Base-by-base conservation (phyloP, 352 stramenopile species). In the Globisporangium paddicum region DNA sequence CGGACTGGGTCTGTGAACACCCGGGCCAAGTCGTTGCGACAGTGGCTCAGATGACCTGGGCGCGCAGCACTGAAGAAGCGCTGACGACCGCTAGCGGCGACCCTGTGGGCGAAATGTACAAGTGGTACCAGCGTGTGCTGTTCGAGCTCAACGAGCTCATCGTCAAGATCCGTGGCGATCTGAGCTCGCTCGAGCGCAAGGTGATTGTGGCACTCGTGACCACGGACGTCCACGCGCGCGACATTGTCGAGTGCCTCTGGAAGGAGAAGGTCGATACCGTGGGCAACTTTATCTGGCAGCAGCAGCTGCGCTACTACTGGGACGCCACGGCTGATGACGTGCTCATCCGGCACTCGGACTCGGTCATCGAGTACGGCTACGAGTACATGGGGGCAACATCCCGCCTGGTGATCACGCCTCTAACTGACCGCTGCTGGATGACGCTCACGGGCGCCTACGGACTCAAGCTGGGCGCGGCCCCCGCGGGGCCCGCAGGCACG, bases 361-460 rank as follows among this genome's bases (percentile, higher is more conserved):
- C 86, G 14, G 72, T 89, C 18, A 90, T 98, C 48, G 61, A 82
- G 42, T 98, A 98, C 60, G 93, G 92, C 23, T 98, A 98, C 71
- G 93, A 98, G 69, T 98, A 98, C 68, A 95, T 97, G 85, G 94
- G 94, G 0, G 87, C 84, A 1, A 98, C 90, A 0, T 96, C 88
- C 7, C 79, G 86, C 1, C 58, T 96, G 0, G 87, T 95, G 10
- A 93, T 94, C 65, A 96, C 87, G 0, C 86, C 87, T 2, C 63
- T 90, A 4, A 98, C 95, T 0, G 95, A 98, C 77, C 90, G 91
- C 16, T 98, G 95, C 66, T 98, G 97, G 80, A 89, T 98, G 67
- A 98, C 95, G 5, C 82, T 98, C 5, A 98, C 96, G 26, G 89
- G 91, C 13, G 94, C 95, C 5, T 92, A 98, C 21, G 86, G 90